These are phyloP conservation scores for Cyclotella kingstonii DNA, from an alignment of 108 stramenopile species.

Conservation along the genomic window DNA sequence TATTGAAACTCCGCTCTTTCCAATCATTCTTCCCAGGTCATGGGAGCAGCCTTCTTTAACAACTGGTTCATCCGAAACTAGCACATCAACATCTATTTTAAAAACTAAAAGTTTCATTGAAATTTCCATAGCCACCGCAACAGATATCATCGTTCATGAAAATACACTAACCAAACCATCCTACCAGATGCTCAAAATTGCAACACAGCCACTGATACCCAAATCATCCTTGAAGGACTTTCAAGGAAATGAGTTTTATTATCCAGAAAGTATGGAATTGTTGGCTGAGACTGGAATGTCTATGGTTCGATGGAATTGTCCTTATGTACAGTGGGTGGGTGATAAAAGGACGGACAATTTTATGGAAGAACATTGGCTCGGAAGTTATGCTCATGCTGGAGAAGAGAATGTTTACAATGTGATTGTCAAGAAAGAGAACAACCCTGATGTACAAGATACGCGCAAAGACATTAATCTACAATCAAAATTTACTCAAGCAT, in stretches of 20 bases:
- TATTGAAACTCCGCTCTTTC: slow-evolving; percentile 44
- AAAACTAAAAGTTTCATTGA: slow-evolving; percentile 9
- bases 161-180: slow-evolving; percentile 19
- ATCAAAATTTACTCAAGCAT: slow-evolving; percentile 10
- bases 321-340: slow-evolving; percentile 65
- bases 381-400: no score
- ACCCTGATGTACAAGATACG: no score
- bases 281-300: slow-evolving; percentile 55
- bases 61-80: not conserved
- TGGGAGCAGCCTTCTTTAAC: slow-evolving; percentile 31
- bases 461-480: no score
- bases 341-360: slow-evolving; percentile 46
- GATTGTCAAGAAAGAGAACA: no score
- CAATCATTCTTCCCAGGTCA: slow-evolving; percentile 37
- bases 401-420: no score
- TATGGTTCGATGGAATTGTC: slow-evolving; percentile 31
- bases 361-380: slow-evolving; percentile 15
- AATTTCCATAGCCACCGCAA: slow-evolving; percentile 21
- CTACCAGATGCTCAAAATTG: slow-evolving; percentile 13
- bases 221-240: slow-evolving; percentile 46
- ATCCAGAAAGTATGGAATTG: slow-evolving; percentile 45
- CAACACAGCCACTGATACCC: slow-evolving; percentile 60
- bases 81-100: not conserved
- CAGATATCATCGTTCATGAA: not conserved
- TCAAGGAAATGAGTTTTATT: slow-evolving; percentile 67